Evolutionary conservation across 192 early-diverging fungal species (phyloP).

Genomic region (Mortierella antarctica): DNA sequence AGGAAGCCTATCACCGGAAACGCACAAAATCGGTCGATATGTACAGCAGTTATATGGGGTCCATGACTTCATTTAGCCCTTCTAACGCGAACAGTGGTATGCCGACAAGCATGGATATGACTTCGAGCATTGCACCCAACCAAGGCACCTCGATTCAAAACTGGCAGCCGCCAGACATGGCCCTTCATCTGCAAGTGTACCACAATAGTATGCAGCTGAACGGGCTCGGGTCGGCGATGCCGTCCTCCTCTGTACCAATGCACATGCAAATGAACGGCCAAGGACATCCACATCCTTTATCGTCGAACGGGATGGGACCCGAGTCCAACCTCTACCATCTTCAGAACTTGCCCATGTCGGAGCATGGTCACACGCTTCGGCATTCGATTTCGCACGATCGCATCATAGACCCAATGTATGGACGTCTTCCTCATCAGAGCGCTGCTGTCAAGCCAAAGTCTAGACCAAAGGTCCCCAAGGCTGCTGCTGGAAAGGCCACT

Average conservation of each 20-base stretch:
- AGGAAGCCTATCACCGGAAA: conserved; percentile 48
- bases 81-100: not conserved
- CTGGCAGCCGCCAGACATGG: conserved; percentile 54
- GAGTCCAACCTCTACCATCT: conserved; percentile 31
- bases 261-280: conserved; percentile 44
- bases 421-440: conserved; percentile 8
- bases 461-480: conserved; percentile 22
- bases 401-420: conserved; percentile 20
- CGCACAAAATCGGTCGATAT: conserved; percentile 52
- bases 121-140: conserved; percentile 3
- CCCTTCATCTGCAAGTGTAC: conserved; percentile 36
- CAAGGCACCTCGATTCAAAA: conserved; percentile 47
- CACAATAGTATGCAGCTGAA: conserved; percentile 41
- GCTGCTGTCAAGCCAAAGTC: conserved; percentile 22
- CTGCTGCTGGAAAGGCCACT: not conserved
- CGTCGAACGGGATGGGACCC: conserved; percentile 4
- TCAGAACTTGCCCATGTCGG: conserved; percentile 17
- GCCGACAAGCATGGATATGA: conserved; percentile 21
- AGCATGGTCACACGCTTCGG: conserved; percentile 26
- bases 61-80: conserved; percentile 28
- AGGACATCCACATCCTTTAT: conserved; percentile 22
- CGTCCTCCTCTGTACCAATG: conserved; percentile 24
- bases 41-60: conserved; percentile 38
- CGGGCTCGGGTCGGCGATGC: conserved; percentile 31
- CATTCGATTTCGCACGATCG: conserved; percentile 43